Base-by-base conservation (phyloP, 192 early-diverging fungal genomes). In the Jimgerdemannia flammicorona region DNA sequence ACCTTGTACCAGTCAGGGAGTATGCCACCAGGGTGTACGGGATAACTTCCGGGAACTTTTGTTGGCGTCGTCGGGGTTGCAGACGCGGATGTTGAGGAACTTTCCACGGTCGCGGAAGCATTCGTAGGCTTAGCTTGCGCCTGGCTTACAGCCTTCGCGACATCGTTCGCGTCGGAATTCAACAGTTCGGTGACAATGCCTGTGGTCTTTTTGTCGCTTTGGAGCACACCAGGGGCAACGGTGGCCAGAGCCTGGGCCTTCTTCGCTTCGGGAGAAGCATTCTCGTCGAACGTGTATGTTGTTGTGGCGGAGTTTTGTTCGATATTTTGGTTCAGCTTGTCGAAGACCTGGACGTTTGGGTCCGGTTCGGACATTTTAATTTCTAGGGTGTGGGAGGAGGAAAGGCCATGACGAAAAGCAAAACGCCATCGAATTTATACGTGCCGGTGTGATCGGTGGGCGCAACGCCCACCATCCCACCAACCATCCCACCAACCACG, bases 1-100 rank as follows among this genome's bases (percentile, higher is more conserved):
- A 79, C 77, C 42, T 78, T 74, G 44, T 78, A 78, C 67, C 67
- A 78, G 8, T 73, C 77, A 44, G 77, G 77, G 19, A 78, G 44
- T 41, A 14, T 68, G 14, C 49, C 49, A 2, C 49, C 49, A 59
- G 49, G 49, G 2, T 59, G 49, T 14, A 59, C 49, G 14, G 49
- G 49, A 14, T 59, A 59, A 59, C 49, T 59, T 59, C 49, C 49
- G 8, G 49, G 49, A 59, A 59, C 49, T 59, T 59, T 59, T 59
- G 49, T 6, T 0, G 49, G 8, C 8, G 6, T 59, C 49, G 6
- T 14, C 49, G 14, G 14, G 49, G 49, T 6, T 2, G 49, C 8
- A 59, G 49, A 59, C 49, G 49, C 49, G 8, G 49, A 59, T 14
- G 6, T 59, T 59, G 49, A 2, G 49, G 49, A 10, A 59, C 14